Evolutionary conservation across 371 early-diverging fungal species (phyloP), one percentile per base, ranked within the genome.

Genomic region (Encephalitozoon cuniculi): DNA sequence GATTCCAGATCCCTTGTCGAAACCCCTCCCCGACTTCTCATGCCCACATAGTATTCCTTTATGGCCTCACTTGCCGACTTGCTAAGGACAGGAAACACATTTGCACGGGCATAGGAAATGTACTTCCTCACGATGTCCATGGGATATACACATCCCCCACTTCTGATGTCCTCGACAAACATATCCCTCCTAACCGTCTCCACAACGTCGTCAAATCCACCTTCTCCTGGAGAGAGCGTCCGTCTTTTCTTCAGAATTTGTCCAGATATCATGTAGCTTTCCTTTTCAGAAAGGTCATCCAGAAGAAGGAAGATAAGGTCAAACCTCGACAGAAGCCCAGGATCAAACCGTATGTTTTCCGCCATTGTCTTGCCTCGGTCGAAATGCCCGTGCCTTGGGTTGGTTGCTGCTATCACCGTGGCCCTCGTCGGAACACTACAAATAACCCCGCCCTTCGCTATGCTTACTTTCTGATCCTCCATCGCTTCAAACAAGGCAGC

Each of bases 91-190:
- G 85, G 85, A 70, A 72, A 51, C 11, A 82, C 72, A 43, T 40
- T 37, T 8, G 53, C 70, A 70, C 79, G 72, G 0, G 83, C 81
- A 72, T 83, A 85, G 34, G 64, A 43, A 23, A 84, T 78, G 74
- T 82, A 84, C 71, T 77, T 78, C 55, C 90, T 87, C 25, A 91
- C 71, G 39, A 90, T 79, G 0, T 85, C 78, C 11, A 81, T 68
- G 0, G 89, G 87, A 39, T 90, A 83, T 32, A 87, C 88, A 28
- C 88, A 9, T 9, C 83, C 68, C 34, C 87, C 88, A 15, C 85
- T 84, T 0, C 81, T 77, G 39, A 88, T 12, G 15, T 54, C 21
- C 18, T 65, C 34, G 15, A 68, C 15, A 55, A 49, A 39, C 11
- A 23, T 51, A 37, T 64, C 46, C 5, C 51, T 68, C 41, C 18